phyloP scores from a whole-genome alignment of 352 stramenopile species.

The Phytophthora kernoviae region DNA sequence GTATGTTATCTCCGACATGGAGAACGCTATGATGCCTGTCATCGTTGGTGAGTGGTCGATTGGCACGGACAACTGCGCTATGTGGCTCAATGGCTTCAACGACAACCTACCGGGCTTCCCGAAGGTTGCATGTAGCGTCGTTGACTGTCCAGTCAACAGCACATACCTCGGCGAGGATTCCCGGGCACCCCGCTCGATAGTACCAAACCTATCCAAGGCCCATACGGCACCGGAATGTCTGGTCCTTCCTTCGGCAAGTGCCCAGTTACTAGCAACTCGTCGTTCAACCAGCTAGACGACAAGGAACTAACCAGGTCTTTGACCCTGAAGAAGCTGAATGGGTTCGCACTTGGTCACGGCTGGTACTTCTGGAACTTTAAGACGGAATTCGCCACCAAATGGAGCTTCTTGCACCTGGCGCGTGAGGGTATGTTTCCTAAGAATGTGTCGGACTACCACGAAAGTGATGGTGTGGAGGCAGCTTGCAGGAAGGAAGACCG shows the following conservation, averaged over 20 bases:
- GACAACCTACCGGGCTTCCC: constrained; percentile 94
- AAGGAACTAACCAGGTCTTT: constrained; percentile 78
- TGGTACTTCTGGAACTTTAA: constrained; percentile 98
- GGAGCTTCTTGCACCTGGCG: constrained; percentile 88
- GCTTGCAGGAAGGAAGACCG: constrained; percentile 75
- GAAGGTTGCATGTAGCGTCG: constrained; percentile 86
- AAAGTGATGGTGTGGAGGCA: constrained; percentile 58
- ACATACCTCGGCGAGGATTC: constrained; percentile 91
- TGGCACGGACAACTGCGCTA: constrained; percentile 83
- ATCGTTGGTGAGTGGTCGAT: constrained; percentile 97
- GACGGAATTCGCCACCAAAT: constrained; percentile 90
- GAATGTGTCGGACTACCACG: constrained; percentile 73
- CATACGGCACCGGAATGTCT: constrained; percentile 80
- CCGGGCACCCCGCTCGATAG: constrained; percentile 91
- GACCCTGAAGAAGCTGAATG: constrained; percentile 93
- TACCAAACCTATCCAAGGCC: constrained; percentile 89
- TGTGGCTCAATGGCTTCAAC: constrained; percentile 90
- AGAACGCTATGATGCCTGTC: constrained; percentile 93
- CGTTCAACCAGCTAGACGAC: constrained; percentile 86
- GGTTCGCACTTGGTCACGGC: constrained; percentile 90
- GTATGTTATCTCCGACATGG: constrained; percentile 89
- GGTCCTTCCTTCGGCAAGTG: constrained; percentile 91
- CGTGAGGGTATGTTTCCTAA: constrained; percentile 72
- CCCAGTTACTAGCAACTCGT: constrained; percentile 82
- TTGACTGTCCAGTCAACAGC: constrained; percentile 80